Evolutionary conservation across 139 green algal genomes (phyloP).

Genomic region (Choricystis sp.): DNA sequence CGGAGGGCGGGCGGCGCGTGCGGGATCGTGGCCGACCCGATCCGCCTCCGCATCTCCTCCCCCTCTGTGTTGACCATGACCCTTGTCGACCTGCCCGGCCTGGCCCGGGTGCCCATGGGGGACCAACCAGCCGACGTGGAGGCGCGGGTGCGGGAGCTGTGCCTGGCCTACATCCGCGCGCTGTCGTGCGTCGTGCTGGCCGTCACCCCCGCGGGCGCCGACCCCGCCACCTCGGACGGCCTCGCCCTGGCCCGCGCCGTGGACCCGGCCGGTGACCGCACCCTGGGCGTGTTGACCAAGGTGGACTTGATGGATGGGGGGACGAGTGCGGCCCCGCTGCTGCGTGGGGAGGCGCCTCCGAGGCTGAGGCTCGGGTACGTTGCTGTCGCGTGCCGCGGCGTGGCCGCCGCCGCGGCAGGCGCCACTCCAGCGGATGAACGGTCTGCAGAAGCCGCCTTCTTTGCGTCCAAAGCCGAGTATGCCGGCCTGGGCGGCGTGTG

Average conservation of each 20-base stretch:
- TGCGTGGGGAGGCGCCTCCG: slow-evolving; percentile 83
- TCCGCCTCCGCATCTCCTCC: slow-evolving; percentile 83
- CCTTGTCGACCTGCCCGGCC: slow-evolving; percentile 91
- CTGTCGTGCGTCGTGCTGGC: slow-evolving; percentile 83
- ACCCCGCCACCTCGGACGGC: slow-evolving; percentile 87
- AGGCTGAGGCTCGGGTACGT: slow-evolving; percentile 79
- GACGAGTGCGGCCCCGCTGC: slow-evolving; percentile 64
- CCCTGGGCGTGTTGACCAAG: slow-evolving; percentile 80
- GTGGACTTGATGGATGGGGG: slow-evolving; percentile 98
- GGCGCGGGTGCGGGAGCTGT: slow-evolving; percentile 63
- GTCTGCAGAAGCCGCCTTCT: slow-evolving; percentile 43
- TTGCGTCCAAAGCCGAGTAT: slow-evolving; percentile 44
- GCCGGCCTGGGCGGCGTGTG: slow-evolving; percentile 31
- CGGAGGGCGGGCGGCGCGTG: slow-evolving; percentile 71
- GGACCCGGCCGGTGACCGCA: slow-evolving; percentile 54
- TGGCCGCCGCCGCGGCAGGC: no score
- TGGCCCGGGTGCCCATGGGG: slow-evolving; percentile 90
- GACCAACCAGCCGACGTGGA: slow-evolving; percentile 96
- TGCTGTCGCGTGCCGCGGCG: slow-evolving; percentile 11
- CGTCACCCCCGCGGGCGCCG: slow-evolving; percentile 88
- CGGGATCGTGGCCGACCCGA: slow-evolving; percentile 86
- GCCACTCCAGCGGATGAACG: slow-evolving; percentile 19
- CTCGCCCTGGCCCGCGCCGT: slow-evolving; percentile 77
- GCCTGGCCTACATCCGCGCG: slow-evolving; percentile 72
- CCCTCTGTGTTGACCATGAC: slow-evolving; percentile 96